Evolutionary conservation across 495 filamentous ascomycete species (phyloP), one percentile per base, ranked within the genome.

Genomic region (Aspergillus wentii): DNA sequence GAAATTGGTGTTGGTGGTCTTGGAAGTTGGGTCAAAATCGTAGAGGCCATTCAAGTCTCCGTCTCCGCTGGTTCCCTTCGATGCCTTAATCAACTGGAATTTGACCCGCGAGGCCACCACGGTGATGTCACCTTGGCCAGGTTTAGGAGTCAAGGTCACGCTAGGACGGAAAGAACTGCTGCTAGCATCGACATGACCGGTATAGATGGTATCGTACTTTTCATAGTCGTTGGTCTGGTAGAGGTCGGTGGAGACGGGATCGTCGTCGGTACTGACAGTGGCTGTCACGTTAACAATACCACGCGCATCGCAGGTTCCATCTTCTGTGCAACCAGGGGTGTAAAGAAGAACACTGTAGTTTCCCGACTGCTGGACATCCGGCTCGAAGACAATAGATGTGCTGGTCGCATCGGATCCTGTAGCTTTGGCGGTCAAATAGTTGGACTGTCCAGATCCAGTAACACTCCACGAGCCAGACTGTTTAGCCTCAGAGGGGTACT

Each of bases 221-320:
- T 95, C 88, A 53, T 81, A 87, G 46, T 88, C 64, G 60, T 97
- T 97, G 13, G 88, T 95, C 64, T 99, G 94, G 54, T 72, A 91
- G 9, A 94, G 57, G 10, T 63, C 57, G 1, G 73, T 62, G 11
- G 71, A 54, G 8, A 68, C 41, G 18, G 74, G 61, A 38, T 65
- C 42, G 6, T 58, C 44, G 8, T 53, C 34, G 20, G 66, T 70
- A 2, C 74, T 68, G 57, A 88, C 78, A 13, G 72, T 74, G 4
- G 81, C 88, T 4, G 86, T 89, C 43, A 97, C 75, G 40, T 84
- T 85, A 38, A 94, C 78, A 52, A 77, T 74, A 19, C 91, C 94
- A 30, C 92, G 80, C 13, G 68, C 76, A 26, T 44, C 47, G 57
- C 94, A 97, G 17, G 77, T 81, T 40, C 77, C 78, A 48, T 96